Conservation (phyloP, 2,329 filamentous ascomycete genomes). For the Dactylonectria estremocensis region DNA sequence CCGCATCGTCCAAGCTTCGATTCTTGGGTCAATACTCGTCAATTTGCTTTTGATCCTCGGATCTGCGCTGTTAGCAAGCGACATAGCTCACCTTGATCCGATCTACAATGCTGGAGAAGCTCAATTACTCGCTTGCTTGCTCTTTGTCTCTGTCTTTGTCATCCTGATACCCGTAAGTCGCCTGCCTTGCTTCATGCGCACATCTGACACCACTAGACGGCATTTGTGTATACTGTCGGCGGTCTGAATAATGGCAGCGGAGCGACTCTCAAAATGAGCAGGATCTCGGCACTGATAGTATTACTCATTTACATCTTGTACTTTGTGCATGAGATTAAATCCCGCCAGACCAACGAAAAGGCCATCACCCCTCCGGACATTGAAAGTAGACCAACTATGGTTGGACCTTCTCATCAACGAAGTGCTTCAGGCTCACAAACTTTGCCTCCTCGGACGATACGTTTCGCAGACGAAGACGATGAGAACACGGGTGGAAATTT, state of each 20-base stretch:
- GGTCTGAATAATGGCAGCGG: constrained; percentile 67
- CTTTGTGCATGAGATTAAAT: constrained; percentile 82
- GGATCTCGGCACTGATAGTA: constrained; percentile 82
- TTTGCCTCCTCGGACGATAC: constrained; percentile 46
- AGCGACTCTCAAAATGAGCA: constrained; percentile 80
- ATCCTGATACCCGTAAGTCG: constrained; percentile 55
- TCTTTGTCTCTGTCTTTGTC: constrained; percentile 58
- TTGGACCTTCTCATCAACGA: neutral
- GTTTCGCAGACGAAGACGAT: constrained; percentile 46
- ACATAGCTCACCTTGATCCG: constrained; percentile 78
- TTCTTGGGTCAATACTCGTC: constrained; percentile 83
- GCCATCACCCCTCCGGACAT: constrained; percentile 64
- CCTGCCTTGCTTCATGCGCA: accelerated
- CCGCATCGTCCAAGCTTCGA: constrained; percentile 82
- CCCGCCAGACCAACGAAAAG: constrained; percentile 74
- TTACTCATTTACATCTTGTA: constrained; percentile 81
- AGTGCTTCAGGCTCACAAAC: neutral
- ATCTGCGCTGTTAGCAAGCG: constrained; percentile 81
- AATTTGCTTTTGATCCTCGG: constrained; percentile 83
- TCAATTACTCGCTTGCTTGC: constrained; percentile 54
- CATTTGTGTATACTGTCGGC: constrained; percentile 68
- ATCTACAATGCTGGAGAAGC: constrained; percentile 54
- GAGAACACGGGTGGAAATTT: too few species aligned
- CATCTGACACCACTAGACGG: constrained; percentile 50
- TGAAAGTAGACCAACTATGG: neutral